Base-by-base conservation (phyloP, 75 land plant species). In the Larix kaempferi region DNA sequence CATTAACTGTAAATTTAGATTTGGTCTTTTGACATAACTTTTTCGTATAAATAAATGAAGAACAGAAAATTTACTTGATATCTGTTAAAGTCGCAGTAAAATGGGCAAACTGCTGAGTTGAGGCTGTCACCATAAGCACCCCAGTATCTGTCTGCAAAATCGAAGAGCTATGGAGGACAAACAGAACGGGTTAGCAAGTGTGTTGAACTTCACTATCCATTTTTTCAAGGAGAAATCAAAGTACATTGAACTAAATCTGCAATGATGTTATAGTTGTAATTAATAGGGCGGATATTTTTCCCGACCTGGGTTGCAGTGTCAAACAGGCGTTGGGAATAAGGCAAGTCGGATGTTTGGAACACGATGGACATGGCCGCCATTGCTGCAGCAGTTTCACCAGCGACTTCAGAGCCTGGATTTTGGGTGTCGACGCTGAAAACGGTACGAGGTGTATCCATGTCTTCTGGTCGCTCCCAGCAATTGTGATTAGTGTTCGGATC, bases 41-140 rank as follows among this genome's bases (percentile, higher is more conserved):
- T 6, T 41, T 6, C 6, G 6, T 5, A 41, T n/a, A 41, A 41
- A 5, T 41, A 41, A 41, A 41, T 41, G 6, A 4, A 5, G 44
- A 0, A 12, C 11, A 22, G 56, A n/a, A 62, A 27, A 35, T 77
- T 77, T 77, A 95, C 98, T 64, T 88, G 67, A 81, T 90, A 96
- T 39, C 99, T 94, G 1, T 94, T 91, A 78, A 94, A 94, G 21
- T 94, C 91, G 78, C 95, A 91, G 80, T 96, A 96, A 77, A 94
- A 96, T 41, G 99, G 99, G 80, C 96, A 92, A 21, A 89, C 94
- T 1, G 55, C 88, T 23, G 92, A 80, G 23, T 75, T 65, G 56
- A 96, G 86, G 16, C 87, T 85, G 76, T 96, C 96, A 59, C 94
- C 91, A 59, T 96, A 96, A 22, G 88, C 80, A 5, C 99, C 99